Evolutionary conservation across 768 basidiomycete genomes (phyloP).

Genomic region (Russula emetica): DNA sequence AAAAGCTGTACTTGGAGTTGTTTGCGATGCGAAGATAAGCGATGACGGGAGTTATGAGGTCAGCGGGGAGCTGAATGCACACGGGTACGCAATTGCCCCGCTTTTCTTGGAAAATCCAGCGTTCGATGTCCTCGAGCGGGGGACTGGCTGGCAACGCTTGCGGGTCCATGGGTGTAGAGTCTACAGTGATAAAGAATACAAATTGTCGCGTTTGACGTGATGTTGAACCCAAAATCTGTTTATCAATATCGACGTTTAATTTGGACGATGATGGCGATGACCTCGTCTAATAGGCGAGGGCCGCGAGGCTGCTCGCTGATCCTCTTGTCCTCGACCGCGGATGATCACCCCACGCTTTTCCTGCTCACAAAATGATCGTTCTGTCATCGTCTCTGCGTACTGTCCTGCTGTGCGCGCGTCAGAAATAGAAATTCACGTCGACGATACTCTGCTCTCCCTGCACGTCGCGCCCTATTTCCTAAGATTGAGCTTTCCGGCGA

Average conservation of each 20-base stretch:
- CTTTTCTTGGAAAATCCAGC: conserved; percentile 74
- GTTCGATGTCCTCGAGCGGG: conserved; percentile 68
- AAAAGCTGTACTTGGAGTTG: conserved; percentile 90
- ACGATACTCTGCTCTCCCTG: conserved; percentile 62
- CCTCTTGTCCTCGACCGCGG: not conserved
- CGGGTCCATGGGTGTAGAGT: conserved; percentile 29
- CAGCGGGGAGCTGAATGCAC: conserved; percentile 89
- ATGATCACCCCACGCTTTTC: conserved; percentile 80
- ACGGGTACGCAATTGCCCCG: conserved; percentile 90
- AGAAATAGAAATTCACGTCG: conserved; percentile 75
- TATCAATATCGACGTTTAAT: not conserved
- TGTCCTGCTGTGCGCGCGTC: conserved; percentile 70
- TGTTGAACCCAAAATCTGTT: too few relatives aligned
- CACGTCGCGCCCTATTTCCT: conserved; percentile 85
- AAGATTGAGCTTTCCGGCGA: conserved; percentile 66
- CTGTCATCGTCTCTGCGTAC: conserved; percentile 57
- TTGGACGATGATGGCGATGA: too few relatives aligned
- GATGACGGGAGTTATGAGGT: conserved; percentile 94
- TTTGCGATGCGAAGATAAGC: conserved; percentile 92
- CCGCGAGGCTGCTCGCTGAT: not conserved
- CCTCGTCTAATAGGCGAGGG: not conserved
- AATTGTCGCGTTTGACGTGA: not conserved
- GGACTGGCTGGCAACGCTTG: conserved; percentile 58
- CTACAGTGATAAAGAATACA: not conserved
- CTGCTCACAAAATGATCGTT: conserved; percentile 56